Evolutionary conservation across 441 rosid species (phyloP).

Genomic region (Manihot esculenta): DNA sequence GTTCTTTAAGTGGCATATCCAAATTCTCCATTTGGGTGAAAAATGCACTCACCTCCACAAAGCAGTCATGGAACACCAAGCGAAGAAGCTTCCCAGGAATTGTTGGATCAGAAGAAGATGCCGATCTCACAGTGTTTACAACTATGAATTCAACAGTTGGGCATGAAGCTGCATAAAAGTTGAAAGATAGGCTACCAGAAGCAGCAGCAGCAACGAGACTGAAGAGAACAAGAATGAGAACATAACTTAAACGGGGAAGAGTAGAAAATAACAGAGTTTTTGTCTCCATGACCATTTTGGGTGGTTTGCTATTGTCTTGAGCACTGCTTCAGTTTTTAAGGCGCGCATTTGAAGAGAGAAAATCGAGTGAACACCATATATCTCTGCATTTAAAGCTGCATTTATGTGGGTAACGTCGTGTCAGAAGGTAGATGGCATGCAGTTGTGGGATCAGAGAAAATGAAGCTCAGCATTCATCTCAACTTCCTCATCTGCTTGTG

Average conservation of each 20-base stretch:
- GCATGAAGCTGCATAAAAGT: constrained; percentile 63
- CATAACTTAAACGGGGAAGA: constrained; percentile 4
- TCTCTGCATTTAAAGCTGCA: constrained; percentile 36
- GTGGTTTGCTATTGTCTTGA: neutral
- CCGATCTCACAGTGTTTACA: constrained; percentile 40
- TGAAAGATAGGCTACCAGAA: constrained; percentile 45
- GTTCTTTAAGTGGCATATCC: neutral
- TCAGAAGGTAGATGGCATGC: constrained; percentile 36
- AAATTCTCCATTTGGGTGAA: constrained; percentile 18
- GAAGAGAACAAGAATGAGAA: constrained; percentile 26
- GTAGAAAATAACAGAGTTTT: constrained; percentile 15
- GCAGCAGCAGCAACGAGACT: constrained; percentile 30
- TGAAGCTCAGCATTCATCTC: neutral
- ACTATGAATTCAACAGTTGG: constrained; percentile 60
- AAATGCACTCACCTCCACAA: constrained; percentile 58
- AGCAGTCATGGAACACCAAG: constrained; percentile 81
- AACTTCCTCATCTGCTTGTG: neutral
- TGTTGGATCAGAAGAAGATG: constrained; percentile 40
- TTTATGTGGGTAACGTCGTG: constrained; percentile 30
- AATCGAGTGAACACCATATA: neutral
- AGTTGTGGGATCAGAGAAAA: neutral
- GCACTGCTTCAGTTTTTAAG: neutral
- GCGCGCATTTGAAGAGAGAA: constrained; percentile 8
- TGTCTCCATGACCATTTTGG: constrained; percentile 31
- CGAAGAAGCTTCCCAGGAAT: constrained; percentile 63